Evolutionary conservation across 2,329 filamentous ascomycete species (phyloP).

Genomic region (Arthrobotrys conoides): DNA sequence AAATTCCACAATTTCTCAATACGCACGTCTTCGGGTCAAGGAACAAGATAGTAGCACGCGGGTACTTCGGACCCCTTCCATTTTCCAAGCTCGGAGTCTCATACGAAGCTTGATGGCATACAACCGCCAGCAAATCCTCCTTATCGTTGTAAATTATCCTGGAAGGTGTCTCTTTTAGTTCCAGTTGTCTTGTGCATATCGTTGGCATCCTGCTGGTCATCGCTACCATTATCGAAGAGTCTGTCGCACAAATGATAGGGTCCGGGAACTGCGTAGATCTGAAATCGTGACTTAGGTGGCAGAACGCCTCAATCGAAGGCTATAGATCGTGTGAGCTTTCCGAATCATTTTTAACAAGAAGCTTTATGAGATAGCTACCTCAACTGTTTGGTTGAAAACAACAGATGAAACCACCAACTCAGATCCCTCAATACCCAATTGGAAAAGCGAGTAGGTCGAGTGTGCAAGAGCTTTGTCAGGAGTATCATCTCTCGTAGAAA

Average conservation of each 20-base stretch:
- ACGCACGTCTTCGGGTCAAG: slow-evolving; percentile 63
- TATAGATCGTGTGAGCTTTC: slow-evolving; percentile 23
- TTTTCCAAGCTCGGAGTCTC: slow-evolving; percentile 14
- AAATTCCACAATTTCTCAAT: background rate
- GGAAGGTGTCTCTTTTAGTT: slow-evolving; percentile 63
- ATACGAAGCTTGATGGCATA: slow-evolving; percentile 61
- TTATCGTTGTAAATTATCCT: slow-evolving; percentile 63
- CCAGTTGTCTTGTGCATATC: slow-evolving; percentile 63
- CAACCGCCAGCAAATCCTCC: slow-evolving; percentile 62
- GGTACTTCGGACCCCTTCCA: background rate
- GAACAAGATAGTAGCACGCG: slow-evolving; percentile 58
- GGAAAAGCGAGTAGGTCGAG: slow-evolving; percentile 43
- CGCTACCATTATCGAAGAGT: slow-evolving; percentile 62
- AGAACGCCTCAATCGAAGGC: slow-evolving; percentile 51
- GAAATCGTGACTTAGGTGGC: slow-evolving; percentile 51
- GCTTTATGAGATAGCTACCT: slow-evolving; percentile 19
- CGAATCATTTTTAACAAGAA: background rate
- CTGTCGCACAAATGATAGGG: slow-evolving; percentile 62
- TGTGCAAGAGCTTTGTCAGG: slow-evolving; percentile 45
- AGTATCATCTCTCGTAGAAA: slow-evolving; percentile 36
- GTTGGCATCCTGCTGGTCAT: slow-evolving; percentile 62
- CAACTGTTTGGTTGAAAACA: slow-evolving; percentile 48
- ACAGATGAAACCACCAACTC: slow-evolving; percentile 33
- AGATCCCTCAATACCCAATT: slow-evolving; percentile 35
- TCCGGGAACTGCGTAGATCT: slow-evolving; percentile 62